Percentiles rank a stretch among this genome's conserved stretches.
phyloP scores from a whole-genome alignment of 73 alveolate species.

The Urostyla sp. region DNA sequence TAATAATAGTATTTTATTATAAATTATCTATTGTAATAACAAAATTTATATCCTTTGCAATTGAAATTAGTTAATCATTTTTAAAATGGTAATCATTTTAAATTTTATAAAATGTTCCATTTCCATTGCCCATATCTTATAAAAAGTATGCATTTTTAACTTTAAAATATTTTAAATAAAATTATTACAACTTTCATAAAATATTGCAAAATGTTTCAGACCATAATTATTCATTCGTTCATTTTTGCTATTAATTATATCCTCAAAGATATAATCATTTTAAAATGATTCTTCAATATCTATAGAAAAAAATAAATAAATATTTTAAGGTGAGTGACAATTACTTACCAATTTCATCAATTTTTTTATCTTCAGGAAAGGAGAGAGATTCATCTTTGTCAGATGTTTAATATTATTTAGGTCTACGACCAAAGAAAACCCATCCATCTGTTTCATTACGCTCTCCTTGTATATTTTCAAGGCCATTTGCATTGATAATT shows the following conservation, averaged over 20 bases:
- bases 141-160: conserved; percentile 30
- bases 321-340: too few relatives aligned
- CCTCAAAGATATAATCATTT: conserved; percentile 42
- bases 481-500: conserved; percentile 25
- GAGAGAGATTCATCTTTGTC: too few relatives aligned
- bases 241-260: not conserved
- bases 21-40: conserved; percentile 31
- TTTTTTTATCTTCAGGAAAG: too few relatives aligned
- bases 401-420: too few relatives aligned
- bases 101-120: conserved; percentile 36
- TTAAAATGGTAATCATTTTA: conserved; percentile 6
- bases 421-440: conserved; percentile 21
- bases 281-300: too few relatives aligned
- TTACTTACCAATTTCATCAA: not conserved
- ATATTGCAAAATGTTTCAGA: conserved; percentile 30
- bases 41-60: conserved; percentile 44
- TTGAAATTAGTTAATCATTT: conserved; percentile 40
- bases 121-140: conserved; percentile 38
- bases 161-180: not conserved
- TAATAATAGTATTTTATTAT: conserved; percentile 4
- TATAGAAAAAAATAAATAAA: too few relatives aligned
- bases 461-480: conserved; percentile 26
- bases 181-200: conserved; percentile 20
- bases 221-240: conserved; percentile 4
- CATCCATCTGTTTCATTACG: conserved; percentile 13